Conservation (phyloP, 108 stramenopile genomes). For the Nitzschia putrida region DNA sequence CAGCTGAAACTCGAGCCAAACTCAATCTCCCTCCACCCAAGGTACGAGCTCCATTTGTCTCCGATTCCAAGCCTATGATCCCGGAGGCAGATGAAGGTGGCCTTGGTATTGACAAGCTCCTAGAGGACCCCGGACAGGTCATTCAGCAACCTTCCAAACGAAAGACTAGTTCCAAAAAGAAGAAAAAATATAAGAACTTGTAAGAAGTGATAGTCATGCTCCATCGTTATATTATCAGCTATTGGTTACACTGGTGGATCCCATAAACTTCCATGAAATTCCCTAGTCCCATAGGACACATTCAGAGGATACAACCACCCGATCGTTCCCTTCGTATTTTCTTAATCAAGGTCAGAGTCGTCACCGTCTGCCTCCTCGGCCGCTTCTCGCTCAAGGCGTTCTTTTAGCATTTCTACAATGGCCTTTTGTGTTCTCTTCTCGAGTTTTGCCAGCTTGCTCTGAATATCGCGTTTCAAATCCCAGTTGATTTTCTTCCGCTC, state of each 20-base stretch:
- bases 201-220: background rate
- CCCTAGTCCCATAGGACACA: background rate
- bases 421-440: slow-evolving; percentile 76
- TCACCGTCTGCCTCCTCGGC: slow-evolving; percentile 36
- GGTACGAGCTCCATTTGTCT: slow-evolving; percentile 8
- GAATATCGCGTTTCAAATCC: slow-evolving; percentile 85
- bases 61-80: background rate
- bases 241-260: background rate
- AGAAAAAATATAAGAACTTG: slow-evolving; percentile 43
- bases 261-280: background rate
- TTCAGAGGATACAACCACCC: background rate
- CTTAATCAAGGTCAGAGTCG: slow-evolving; percentile 49
- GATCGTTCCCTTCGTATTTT: background rate
- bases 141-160: background rate
- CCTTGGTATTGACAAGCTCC: slow-evolving; percentile 42
- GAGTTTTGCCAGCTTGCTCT: slow-evolving; percentile 65
- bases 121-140: slow-evolving; percentile 10
- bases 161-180: slow-evolving; percentile 26
- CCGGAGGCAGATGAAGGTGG: slow-evolving; percentile 20
- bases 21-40: slow-evolving; percentile 41
- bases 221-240: background rate
- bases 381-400: slow-evolving; percentile 72
- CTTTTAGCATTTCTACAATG: slow-evolving; percentile 70
- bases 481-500: slow-evolving; percentile 73
- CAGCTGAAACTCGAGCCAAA: slow-evolving; percentile 58